Conservation (phyloP, 2,329 filamentous ascomycete genomes). For the Colletotrichum karsti region DNA sequence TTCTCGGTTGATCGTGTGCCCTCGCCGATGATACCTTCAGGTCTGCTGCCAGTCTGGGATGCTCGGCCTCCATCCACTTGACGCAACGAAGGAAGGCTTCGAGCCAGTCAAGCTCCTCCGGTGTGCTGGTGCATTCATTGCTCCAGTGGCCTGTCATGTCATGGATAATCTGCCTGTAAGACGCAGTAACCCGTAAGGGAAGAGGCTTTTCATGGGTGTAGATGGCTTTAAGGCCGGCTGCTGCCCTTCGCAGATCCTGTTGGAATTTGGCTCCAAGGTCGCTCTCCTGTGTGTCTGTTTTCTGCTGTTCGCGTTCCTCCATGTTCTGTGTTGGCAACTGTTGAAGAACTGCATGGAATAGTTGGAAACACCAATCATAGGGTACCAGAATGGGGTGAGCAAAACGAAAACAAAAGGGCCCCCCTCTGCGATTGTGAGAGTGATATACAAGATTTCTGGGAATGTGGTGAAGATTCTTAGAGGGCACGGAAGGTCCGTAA, state of each 20-base stretch:
- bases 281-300: not conserved
- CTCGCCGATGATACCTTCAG: not conserved
- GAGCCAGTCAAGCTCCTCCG: not conserved
- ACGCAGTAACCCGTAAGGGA: too few relatives aligned
- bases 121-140: not conserved
- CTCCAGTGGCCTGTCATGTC: not conserved
- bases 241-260: too few relatives aligned
- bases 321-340: not conserved
- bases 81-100: not conserved
- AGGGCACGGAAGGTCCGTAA: not conserved
- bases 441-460: not conserved
- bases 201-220: too few relatives aligned
- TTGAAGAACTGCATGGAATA: not conserved
- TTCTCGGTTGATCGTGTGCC: too few relatives aligned
- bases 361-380: not conserved
- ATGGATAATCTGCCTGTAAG: too few relatives aligned
- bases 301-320: not conserved
- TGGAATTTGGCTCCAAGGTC: too few relatives aligned
- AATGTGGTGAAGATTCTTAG: not conserved
- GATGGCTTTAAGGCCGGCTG: too few relatives aligned
- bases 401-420: not conserved
- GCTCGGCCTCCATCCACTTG: not conserved
- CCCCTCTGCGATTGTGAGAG: not conserved
- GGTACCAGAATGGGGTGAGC: not conserved
- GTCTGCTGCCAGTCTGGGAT: not conserved